Conservation (phyloP, 129 eudicot species). For the Mikania micrantha region DNA sequence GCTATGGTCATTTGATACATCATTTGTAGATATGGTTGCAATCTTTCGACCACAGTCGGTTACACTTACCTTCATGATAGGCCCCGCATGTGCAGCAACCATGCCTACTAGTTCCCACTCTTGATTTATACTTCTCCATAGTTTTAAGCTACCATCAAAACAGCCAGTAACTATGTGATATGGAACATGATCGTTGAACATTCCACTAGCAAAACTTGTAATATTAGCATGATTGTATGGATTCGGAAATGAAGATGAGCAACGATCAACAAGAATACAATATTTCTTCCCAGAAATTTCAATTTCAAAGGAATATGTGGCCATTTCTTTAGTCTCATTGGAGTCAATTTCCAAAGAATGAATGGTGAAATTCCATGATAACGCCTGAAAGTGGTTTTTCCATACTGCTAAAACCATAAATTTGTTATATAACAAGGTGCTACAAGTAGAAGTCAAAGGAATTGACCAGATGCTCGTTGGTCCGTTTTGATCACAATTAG, state of each 20-base stretch:
- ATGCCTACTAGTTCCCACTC: conserved; percentile 82
- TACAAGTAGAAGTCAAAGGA: conserved; percentile 49
- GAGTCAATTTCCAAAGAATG: conserved; percentile 35
- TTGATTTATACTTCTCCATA: conserved; percentile 63
- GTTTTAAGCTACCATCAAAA: conserved; percentile 63
- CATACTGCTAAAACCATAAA: conserved; percentile 65
- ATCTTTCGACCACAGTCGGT: conserved; percentile 65
- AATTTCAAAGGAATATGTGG: conserved; percentile 36
- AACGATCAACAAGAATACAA: conserved; percentile 36
- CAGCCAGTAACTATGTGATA: conserved; percentile 81
- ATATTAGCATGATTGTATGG: conserved; percentile 32
- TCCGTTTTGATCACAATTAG: conserved; percentile 18
- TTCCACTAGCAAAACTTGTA: conserved; percentile 52
- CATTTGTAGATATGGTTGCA: conserved; percentile 48
- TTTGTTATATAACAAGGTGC: conserved; percentile 27
- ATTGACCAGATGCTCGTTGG: conserved; percentile 49
- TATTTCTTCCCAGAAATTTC: conserved; percentile 46
- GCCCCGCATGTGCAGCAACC: conserved; percentile 47
- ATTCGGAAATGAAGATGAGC: conserved; percentile 60
- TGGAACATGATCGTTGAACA: conserved; percentile 26
- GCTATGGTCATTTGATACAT: conserved; percentile 24
- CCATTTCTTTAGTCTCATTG: conserved; percentile 14
- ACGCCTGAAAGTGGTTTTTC: conserved; percentile 53
- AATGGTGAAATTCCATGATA: conserved; percentile 68
- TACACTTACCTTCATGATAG: conserved; percentile 40